A percentile compares a stretch with the other conserved stretches of the same genome.
phyloP scores from a whole-genome alignment of 2,329 filamentous ascomycete genomes.

The Aspergillus costaricaensis region DNA sequence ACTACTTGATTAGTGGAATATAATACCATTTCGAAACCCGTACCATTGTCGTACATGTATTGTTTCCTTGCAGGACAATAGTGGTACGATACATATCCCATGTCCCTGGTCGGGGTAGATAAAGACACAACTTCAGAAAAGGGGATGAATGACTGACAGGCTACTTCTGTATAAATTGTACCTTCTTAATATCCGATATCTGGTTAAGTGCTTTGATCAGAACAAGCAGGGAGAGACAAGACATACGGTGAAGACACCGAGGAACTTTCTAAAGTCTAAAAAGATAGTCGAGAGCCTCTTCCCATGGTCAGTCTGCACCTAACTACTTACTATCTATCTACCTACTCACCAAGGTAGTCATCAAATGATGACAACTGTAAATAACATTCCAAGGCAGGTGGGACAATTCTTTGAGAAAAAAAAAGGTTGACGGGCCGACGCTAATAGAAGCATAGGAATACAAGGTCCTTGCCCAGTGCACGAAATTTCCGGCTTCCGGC shows the following conservation, averaged over 20 bases:
- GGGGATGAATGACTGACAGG: not conserved
- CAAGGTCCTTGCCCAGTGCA: constrained; percentile 5
- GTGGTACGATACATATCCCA: not conserved
- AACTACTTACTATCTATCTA: no score
- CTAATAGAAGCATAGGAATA: constrained; percentile 14
- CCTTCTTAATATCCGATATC: not conserved
- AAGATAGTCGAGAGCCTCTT: no score
- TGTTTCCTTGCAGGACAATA: not conserved
- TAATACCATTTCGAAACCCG: not conserved
- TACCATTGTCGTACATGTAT: not conserved
- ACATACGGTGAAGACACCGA: no score
- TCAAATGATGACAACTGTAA: no score
- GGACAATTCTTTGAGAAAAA: constrained; percentile 13
- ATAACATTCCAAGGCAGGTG: constrained; percentile 10
- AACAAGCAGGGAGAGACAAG: not conserved
- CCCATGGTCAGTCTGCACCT: no score
- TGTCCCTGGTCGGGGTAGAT: not conserved
- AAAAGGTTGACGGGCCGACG: constrained; percentile 21
- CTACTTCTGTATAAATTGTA: no score
- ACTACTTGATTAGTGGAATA: not conserved
- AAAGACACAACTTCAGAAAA: not conserved
- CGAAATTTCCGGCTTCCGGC: constrained; percentile 18
- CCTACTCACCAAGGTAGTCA: no score
- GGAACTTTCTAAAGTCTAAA: no score
- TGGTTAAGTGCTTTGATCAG: not conserved